Evolutionary conservation across 2,329 filamentous ascomycete species (phyloP).

Genomic region (Bimuria novae-zelandiae): DNA sequence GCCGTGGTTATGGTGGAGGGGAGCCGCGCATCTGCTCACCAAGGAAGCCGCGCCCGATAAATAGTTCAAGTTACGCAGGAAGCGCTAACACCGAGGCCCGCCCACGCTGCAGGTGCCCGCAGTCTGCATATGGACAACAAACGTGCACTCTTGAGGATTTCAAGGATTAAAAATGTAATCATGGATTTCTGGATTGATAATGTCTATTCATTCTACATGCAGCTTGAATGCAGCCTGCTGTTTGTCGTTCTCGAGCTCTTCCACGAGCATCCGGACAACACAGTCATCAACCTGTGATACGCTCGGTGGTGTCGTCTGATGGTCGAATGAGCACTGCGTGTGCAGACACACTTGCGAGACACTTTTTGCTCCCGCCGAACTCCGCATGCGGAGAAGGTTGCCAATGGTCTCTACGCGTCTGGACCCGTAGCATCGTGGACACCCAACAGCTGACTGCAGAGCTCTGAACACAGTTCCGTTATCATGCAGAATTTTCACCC

Average conservation of each 20-base stretch:
- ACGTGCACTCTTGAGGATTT: background rate
- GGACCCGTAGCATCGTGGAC: no score
- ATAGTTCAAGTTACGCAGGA: constrained; percentile 11
- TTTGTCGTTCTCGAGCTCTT: background rate
- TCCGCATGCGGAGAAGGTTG: constrained; percentile 19
- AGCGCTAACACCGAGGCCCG: constrained; percentile 9
- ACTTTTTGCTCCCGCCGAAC: constrained; percentile 15
- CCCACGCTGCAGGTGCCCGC: background rate
- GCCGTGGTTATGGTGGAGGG: constrained; percentile 20
- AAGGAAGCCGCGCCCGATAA: constrained; percentile 9
- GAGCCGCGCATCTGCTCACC: constrained; percentile 10
- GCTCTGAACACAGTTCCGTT: no score
- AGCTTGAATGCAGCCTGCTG: background rate
- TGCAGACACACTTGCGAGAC: constrained; percentile 1
- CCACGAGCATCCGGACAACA: background rate
- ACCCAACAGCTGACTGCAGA: no score
- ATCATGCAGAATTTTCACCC: no score
- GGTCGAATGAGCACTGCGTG: constrained; percentile 25
- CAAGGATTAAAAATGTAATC: background rate
- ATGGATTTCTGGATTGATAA: background rate
- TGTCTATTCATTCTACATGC: background rate
- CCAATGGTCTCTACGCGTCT: constrained; percentile 18
- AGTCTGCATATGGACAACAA: background rate
- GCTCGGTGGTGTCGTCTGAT: constrained; percentile 30
- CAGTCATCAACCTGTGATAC: no score